phyloP scores from a whole-genome alignment of 2,329 filamentous ascomycete genomes.

The Calycina marina region DNA sequence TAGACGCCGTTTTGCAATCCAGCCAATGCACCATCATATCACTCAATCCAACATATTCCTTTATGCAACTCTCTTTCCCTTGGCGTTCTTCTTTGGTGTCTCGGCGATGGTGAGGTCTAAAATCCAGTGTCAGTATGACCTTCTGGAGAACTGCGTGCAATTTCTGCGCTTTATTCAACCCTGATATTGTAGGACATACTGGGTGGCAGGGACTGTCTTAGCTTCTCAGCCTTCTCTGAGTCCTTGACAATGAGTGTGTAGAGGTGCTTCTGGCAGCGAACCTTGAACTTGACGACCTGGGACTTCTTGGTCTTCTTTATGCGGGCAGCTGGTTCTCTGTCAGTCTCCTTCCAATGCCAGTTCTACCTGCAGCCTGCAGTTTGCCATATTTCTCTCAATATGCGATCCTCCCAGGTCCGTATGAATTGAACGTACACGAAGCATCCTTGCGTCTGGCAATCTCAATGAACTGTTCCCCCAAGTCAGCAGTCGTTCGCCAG shows the following conservation, averaged over 20 bases:
- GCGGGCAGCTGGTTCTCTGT: conserved; percentile 50
- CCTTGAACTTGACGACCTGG: conserved; percentile 99
- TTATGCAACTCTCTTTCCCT: conserved; percentile 23
- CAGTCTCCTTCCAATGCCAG: conserved; percentile 5
- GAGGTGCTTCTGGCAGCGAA: conserved; percentile 89
- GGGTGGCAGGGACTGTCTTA: conserved; percentile 96
- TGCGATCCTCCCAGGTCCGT: background rate
- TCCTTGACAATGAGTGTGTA: conserved; percentile 99
- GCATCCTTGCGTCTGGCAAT: conserved; percentile 99
- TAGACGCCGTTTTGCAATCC: conserved; percentile 12
- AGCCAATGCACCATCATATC: conserved; percentile 6
- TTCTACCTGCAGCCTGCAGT: background rate
- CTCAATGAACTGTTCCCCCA: conserved; percentile 81
- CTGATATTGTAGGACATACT: no score
- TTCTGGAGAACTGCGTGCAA: no score
- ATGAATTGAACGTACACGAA: conserved; percentile 60
- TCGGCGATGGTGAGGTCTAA: conserved; percentile 43
- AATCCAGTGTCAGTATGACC: conserved; percentile 7
- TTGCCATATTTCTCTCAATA: background rate
- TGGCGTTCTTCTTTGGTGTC: conserved; percentile 45
- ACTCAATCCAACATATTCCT: conserved; percentile 3
- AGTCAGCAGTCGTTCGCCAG: background rate
- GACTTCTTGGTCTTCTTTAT: conserved; percentile 92
- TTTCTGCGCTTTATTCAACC: no score
- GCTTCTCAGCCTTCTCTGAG: conserved; percentile 98